A percentile compares a stretch with the other conserved stretches of the same genome.
These are phyloP conservation scores for Entomortierella chlamydospora DNA, from an alignment of 192 early-diverging fungal genomes.

Conservation along the genomic window DNA sequence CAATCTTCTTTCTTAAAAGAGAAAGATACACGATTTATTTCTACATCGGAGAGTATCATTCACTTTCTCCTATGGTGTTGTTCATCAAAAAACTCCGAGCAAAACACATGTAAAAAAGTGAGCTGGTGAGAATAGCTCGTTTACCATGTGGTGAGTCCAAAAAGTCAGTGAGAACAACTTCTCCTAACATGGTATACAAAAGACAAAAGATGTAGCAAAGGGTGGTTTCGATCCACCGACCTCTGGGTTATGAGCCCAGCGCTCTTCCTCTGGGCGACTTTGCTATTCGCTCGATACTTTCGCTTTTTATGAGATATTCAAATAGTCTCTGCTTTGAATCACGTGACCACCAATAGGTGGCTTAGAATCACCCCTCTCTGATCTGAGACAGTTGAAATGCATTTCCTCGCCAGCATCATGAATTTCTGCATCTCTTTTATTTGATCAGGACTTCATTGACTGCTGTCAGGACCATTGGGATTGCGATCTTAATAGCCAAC, in stretches of 20 bases:
- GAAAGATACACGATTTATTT: too few species aligned
- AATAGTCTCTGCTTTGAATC: neutral
- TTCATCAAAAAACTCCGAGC: too few species aligned
- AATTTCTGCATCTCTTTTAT: neutral
- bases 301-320: neutral
- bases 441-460: neutral
- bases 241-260: slow-evolving; percentile 91
- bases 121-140: too few species aligned
- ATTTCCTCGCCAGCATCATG: neutral
- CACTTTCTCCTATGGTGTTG: too few species aligned
- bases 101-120: too few species aligned
- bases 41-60: too few species aligned
- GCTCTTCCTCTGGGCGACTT: slow-evolving; percentile 87
- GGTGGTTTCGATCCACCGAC: slow-evolving; percentile 85
- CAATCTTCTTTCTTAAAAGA: too few species aligned
- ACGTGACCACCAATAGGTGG: neutral
- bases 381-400: too few species aligned
- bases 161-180: neutral
- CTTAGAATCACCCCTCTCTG: too few species aligned
- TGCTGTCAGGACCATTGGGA: neutral
- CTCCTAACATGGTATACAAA: neutral
- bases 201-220: slow-evolving; percentile 65
- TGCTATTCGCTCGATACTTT: slow-evolving; percentile 52
- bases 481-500: neutral
- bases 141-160: neutral